Percentiles rank a stretch among this genome's conserved stretches.
Evolutionary conservation across 306 rosid species (phyloP).

Genomic region (Begonia masoniana): DNA sequence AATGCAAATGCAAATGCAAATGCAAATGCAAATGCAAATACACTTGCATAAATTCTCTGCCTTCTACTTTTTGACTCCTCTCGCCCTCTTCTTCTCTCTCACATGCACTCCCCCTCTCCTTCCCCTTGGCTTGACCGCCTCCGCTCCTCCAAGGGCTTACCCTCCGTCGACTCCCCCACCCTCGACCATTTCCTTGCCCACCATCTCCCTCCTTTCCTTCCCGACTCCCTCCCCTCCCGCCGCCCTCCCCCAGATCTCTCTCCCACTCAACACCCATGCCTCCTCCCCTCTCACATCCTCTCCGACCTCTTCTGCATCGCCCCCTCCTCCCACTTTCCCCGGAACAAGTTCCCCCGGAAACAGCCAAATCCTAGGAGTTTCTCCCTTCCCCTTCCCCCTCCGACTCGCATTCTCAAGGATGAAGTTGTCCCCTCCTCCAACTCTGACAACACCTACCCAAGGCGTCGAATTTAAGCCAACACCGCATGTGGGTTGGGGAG

Average conservation of each 20-base stretch:
- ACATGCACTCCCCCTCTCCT: too few relatives aligned
- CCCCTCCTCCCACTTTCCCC: slow-evolving; percentile 19
- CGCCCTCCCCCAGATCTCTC: slow-evolving; percentile 2
- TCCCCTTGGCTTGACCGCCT: slow-evolving; percentile 73
- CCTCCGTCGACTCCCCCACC: slow-evolving; percentile 38
- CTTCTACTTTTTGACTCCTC: too few relatives aligned
- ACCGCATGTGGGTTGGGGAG: slow-evolving; percentile 2
- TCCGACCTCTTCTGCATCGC: slow-evolving; percentile 61
- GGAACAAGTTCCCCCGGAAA: slow-evolving; percentile 54
- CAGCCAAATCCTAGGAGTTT: slow-evolving; percentile 63
- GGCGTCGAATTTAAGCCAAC: not conserved
- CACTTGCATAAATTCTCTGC: too few relatives aligned
- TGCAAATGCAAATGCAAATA: too few relatives aligned
- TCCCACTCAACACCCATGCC: not conserved
- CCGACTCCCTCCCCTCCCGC: slow-evolving; percentile 6
- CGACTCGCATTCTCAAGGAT: slow-evolving; percentile 11
- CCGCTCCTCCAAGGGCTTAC: slow-evolving; percentile 72
- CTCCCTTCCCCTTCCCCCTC: slow-evolving; percentile 12
- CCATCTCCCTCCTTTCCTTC: too few relatives aligned
- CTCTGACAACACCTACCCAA: slow-evolving; percentile 9
- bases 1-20: too few relatives aligned
- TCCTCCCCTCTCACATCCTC: slow-evolving; percentile 34
- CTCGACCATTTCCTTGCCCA: slow-evolving; percentile 49
- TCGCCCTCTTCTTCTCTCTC: too few relatives aligned
- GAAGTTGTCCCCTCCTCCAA: slow-evolving; percentile 11